phyloP scores from a whole-genome alignment of 2,329 filamentous ascomycete genomes.

The Emericellopsis atlantica region DNA sequence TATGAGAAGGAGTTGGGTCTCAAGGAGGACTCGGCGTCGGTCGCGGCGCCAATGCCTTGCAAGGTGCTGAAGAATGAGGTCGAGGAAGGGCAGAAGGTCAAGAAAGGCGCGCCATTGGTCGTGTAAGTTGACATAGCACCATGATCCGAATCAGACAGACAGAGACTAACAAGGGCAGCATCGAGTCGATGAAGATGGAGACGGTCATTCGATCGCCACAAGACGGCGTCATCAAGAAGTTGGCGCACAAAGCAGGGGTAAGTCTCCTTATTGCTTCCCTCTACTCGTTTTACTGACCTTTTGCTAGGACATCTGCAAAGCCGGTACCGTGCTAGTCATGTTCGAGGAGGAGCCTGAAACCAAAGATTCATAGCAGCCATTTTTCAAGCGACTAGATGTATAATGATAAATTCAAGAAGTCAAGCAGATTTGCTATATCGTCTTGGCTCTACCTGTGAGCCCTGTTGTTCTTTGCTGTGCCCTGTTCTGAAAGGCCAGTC shows the following conservation, averaged over 20 bases:
- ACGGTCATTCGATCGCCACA: constrained; percentile 71
- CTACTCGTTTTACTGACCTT: constrained; percentile 7
- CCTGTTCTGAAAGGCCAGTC: no score
- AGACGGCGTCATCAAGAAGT: constrained; percentile 55
- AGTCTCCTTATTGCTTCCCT: constrained; percentile 16
- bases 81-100: constrained; percentile 65
- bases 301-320: constrained; percentile 61
- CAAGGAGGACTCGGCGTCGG: constrained; percentile 69
- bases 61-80: constrained; percentile 90
- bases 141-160: no score
- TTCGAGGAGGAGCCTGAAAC: constrained; percentile 39
- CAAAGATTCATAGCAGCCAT: constrained; percentile 10
- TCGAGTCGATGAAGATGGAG: constrained; percentile 88
- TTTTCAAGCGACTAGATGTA: neutral
- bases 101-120: constrained; percentile 76
- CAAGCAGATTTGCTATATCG: neutral
- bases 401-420: neutral
- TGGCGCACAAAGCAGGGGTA: constrained; percentile 66
- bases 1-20: constrained; percentile 76
- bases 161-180: constrained; percentile 25
- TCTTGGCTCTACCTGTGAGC: neutral
- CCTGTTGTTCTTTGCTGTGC: no score
- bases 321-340: constrained; percentile 60
- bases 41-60: constrained; percentile 92
- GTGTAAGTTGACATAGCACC: constrained; percentile 40